A percentile compares a stretch with the other conserved stretches of the same genome.
Evolutionary conservation across 129 eudicot genomes (phyloP).

Genomic region (Flaveria linearis): DNA sequence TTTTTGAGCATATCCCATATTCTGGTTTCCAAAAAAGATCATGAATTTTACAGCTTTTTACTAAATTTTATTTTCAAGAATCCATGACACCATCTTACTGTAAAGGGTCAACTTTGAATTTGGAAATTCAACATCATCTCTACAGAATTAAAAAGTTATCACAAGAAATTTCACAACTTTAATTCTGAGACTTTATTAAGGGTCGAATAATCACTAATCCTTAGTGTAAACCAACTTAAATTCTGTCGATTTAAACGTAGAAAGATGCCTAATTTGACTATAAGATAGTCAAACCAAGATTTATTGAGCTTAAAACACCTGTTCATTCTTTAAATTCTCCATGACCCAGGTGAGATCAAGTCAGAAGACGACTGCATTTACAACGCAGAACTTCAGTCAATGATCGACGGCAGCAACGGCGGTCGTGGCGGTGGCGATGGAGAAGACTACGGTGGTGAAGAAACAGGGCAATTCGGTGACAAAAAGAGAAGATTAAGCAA

Average conservation of each 20-base stretch:
- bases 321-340: neutral
- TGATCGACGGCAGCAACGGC: slow-evolving; percentile 51
- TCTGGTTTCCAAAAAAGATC: neutral
- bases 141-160: neutral
- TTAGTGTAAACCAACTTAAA: neutral
- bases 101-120: slow-evolving; percentile 16
- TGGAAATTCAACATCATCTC: slow-evolving; percentile 1
- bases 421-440: slow-evolving; percentile 41
- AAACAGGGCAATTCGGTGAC: slow-evolving; percentile 41
- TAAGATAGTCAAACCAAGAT: slow-evolving; percentile 10
- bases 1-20: slow-evolving; percentile 8
- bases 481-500: slow-evolving; percentile 62
- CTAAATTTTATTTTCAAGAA: slow-evolving; percentile 16
- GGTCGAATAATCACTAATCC: neutral
- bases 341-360: slow-evolving; percentile 36
- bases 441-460: slow-evolving; percentile 54
- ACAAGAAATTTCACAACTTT: neutral
- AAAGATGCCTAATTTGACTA: neutral
- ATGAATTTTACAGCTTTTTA: neutral
- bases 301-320: neutral
- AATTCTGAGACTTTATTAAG: neutral
- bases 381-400: slow-evolving; percentile 53
- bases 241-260: neutral
- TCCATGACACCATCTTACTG: neutral
- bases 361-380: slow-evolving; percentile 30